A percentile compares a stretch with the other conserved stretches of the same genome.
Evolutionary conservation across 805 yeast species (phyloP).

Genomic region (Yamadazyma scolyti): DNA sequence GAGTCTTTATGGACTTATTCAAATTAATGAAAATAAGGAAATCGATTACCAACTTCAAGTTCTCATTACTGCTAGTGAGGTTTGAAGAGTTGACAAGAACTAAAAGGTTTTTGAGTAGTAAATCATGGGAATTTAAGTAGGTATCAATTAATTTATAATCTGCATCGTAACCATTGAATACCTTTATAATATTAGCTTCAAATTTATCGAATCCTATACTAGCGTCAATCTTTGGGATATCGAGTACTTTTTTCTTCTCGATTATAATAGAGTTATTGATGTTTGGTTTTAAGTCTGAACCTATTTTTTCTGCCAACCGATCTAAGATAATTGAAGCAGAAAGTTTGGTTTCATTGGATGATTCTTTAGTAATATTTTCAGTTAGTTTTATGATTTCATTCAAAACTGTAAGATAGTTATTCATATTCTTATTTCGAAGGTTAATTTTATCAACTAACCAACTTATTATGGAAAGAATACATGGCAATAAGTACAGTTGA

Average conservation of each 20-base stretch:
- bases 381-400: conserved; percentile 23
- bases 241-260: background rate
- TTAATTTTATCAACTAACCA: conserved; percentile 23
- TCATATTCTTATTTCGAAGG: conserved; percentile 11
- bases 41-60: conserved; percentile 20
- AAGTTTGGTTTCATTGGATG: conserved; percentile 17
- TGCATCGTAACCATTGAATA: conserved; percentile 8
- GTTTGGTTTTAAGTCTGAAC: background rate
- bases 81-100: conserved; percentile 1
- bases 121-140: conserved; percentile 5
- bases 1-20: conserved; percentile 12
- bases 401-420: conserved; percentile 17
- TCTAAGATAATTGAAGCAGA: conserved; percentile 18
- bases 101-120: conserved; percentile 3
- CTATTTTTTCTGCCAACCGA: conserved; percentile 16
- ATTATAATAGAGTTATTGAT: conserved; percentile 1
- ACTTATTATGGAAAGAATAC: conserved; percentile 39
- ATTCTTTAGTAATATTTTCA: conserved; percentile 14
- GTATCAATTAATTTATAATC: conserved; percentile 5
- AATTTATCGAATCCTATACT: conserved; percentile 7
- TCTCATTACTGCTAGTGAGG: conserved; percentile 20
- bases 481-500: conserved; percentile 67
- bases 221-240: background rate
- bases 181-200: conserved; percentile 9
- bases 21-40: conserved; percentile 17